phyloP scores from a whole-genome alignment of 805 yeast species.

The Candida sphagnicola region DNA sequence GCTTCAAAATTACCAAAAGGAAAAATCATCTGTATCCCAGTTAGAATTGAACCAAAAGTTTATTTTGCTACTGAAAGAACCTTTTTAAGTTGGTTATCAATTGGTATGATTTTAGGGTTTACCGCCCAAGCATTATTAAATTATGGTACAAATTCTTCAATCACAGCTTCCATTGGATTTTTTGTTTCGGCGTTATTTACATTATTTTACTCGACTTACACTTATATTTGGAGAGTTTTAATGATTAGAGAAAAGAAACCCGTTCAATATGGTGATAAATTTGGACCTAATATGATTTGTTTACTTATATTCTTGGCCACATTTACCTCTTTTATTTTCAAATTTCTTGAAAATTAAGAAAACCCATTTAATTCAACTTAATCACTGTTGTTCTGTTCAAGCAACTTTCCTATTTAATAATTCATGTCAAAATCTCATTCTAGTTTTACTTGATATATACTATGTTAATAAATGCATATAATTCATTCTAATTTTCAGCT shows the following conservation, averaged over 20 bases:
- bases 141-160: conserved; percentile 71
- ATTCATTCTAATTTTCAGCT: not conserved
- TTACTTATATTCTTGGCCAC: conserved; percentile 67
- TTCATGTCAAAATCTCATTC: too few relatives aligned
- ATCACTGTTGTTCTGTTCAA: too few relatives aligned
- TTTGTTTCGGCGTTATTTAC: conserved; percentile 75
- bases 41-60: conserved; percentile 97
- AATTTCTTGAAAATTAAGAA: conserved; percentile 29
- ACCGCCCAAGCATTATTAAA: conserved; percentile 83
- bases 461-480: not conserved
- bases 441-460: too few relatives aligned
- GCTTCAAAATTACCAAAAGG: conserved; percentile 79
- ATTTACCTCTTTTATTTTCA: conserved; percentile 55
- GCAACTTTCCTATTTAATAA: too few relatives aligned
- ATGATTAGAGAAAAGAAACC: conserved; percentile 82
- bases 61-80: conserved; percentile 98
- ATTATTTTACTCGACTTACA: conserved; percentile 64
- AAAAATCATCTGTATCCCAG: conserved; percentile 85
- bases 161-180: conserved; percentile 83
- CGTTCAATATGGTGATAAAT: conserved; percentile 77
- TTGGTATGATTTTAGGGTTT: conserved; percentile 82
- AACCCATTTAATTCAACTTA: too few relatives aligned
- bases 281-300: conserved; percentile 87
- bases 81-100: conserved; percentile 87
- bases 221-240: conserved; percentile 77